Evolutionary conservation across 495 filamentous ascomycete genomes (phyloP), one percentile per base, ranked within the genome.

Genomic region (Aspergillus affinis): DNA sequence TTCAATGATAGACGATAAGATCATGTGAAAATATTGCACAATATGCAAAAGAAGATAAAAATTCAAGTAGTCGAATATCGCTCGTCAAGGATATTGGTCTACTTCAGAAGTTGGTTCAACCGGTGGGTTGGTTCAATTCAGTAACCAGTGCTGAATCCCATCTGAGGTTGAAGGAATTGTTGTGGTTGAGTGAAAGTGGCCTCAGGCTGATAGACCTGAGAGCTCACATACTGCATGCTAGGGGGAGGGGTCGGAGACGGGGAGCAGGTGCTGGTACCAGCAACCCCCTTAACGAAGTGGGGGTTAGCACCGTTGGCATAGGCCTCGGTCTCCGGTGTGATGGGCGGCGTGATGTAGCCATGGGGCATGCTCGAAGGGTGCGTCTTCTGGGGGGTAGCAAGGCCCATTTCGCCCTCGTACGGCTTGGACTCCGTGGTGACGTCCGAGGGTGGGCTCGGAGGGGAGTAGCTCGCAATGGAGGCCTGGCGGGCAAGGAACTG

Each of bases 301-400:
- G 71, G 60, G 50, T 71, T 72, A 23, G 54, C 65, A 59, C 69
- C 66, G 61, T 69, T 71, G 46, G 65, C 68, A 59, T 86, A 90
- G 54, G 78, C 82, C 55, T 85, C 83, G 20, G 87, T 87, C 64
- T 95, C 92, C n/a, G 94, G 94, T 0, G 95, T 98, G 69, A 98
- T 96, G 3, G 94, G 94, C 19, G 94, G 94, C 21, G 94, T 98
- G 58, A 94, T 84, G 70, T 93, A 93, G 21, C 93, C 95, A 67
- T 92, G 84, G 15, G 86, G 84, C 58, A 89, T 80, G 57, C 84
- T 81, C 29, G 83, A 81, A 30, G 81, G 74, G 52, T 83, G 79
- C 15, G 83, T 82, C 80, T 98, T 98, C 69, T 93, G 89, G 21
- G 94, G 95, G 9, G 94, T 98, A 63, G 84, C 88, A 69, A 82